A percentile compares a stretch with the other conserved stretches of the same genome.
phyloP scores from a whole-genome alignment of 352 stramenopile species.

The Plasmopara halstedii region DNA sequence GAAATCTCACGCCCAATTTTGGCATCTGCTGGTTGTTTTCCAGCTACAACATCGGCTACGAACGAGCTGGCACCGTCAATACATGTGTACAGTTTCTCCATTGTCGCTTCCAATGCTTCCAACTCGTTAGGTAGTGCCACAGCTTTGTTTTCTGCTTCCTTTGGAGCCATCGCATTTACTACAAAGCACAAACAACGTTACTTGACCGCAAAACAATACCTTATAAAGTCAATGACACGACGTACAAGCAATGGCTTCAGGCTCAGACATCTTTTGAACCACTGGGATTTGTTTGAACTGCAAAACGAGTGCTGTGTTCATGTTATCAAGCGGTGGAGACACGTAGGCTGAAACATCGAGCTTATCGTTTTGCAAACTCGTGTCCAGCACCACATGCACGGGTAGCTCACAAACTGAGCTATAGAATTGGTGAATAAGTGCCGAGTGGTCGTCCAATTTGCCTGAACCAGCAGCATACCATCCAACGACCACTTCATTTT shows the following conservation, averaged over 20 bases:
- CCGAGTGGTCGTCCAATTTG: conserved; percentile 91
- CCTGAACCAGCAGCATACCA: conserved; percentile 90
- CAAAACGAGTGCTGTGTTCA: conserved; percentile 88
- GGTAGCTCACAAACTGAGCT: conserved; percentile 87
- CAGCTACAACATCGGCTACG: conserved; percentile 87
- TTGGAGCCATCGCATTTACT: conserved; percentile 71
- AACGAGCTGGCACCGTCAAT: conserved; percentile 87
- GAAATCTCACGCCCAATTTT: conserved; percentile 91
- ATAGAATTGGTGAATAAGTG: conserved; percentile 98
- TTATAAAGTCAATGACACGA: conserved; percentile 11
- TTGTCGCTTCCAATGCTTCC: conserved; percentile 61
- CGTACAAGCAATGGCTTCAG: conserved; percentile 91
- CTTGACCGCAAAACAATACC: not conserved
- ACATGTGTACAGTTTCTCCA: conserved; percentile 87
- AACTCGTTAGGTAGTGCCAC: conserved; percentile 67
- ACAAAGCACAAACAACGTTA: conserved; percentile 2
- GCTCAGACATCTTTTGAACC: conserved; percentile 87
- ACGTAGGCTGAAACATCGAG: conserved; percentile 91
- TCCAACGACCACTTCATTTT: conserved; percentile 92
- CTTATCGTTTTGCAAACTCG: conserved; percentile 65
- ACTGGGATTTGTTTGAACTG: conserved; percentile 92
- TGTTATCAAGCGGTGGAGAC: conserved; percentile 82
- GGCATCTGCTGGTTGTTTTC: conserved; percentile 63
- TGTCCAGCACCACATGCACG: conserved; percentile 95
- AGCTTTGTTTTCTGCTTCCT: conserved; percentile 25